These are phyloP conservation scores for Acanthamoeba lenticulata DNA, from an alignment of 208 protist species.

Conservation along the genomic window DNA sequence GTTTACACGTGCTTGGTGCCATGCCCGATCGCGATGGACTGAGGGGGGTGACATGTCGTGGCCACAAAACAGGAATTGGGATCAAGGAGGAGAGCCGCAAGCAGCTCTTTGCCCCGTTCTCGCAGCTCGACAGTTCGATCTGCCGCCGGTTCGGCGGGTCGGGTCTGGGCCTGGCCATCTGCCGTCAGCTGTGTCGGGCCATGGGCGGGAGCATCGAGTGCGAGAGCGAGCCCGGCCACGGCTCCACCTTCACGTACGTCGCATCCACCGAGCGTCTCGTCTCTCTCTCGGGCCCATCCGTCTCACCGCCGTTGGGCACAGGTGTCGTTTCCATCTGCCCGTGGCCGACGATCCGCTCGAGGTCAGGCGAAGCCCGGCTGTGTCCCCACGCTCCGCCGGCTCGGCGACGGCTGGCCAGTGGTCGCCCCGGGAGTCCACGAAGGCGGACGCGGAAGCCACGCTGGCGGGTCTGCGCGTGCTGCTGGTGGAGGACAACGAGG, in stretches of 20 bases:
- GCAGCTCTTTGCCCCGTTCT: background rate
- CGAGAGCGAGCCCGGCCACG: background rate
- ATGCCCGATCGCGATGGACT: too few relatives aligned
- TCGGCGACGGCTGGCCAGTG: too few relatives aligned
- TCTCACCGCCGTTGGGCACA: background rate
- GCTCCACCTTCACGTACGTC: slow-evolving; percentile 25
- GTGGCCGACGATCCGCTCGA: background rate
- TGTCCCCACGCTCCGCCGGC: too few relatives aligned
- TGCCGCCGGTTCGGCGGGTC: slow-evolving; percentile 35
- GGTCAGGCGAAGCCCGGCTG: background rate
- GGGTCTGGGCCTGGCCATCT: slow-evolving; percentile 15
- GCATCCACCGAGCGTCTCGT: background rate
- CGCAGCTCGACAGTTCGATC: background rate
- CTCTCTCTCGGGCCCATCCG: background rate
- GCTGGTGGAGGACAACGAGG: slow-evolving; percentile 24
- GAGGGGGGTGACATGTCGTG: too few relatives aligned
- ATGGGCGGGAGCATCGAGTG: slow-evolving; percentile 10
- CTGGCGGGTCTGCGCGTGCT: background rate
- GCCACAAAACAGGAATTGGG: slow-evolving; percentile 6
- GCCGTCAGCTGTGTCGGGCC: background rate
- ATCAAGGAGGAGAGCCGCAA: background rate
- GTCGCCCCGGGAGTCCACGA: background rate
- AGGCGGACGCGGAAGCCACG: background rate
- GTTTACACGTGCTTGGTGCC: too few relatives aligned
- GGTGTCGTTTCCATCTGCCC: background rate